Conservation (phyloP, 306 rosid genomes). For the Pterocarpus santalinus region DNA sequence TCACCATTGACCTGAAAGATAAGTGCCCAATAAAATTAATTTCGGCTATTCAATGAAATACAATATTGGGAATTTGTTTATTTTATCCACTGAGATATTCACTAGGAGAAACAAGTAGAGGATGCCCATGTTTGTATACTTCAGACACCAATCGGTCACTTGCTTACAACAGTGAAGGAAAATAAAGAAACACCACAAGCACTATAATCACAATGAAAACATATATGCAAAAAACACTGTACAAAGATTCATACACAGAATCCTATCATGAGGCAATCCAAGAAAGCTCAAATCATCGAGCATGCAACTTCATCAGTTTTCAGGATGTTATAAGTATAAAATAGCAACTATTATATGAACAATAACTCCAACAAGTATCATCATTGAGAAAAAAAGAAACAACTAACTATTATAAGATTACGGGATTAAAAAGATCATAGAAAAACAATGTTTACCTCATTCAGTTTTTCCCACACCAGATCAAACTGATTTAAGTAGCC, state of each 20-base stretch:
- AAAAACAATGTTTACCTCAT: constrained; percentile 70
- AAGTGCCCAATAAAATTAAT: constrained; percentile 24
- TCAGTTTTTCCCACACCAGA: constrained; percentile 98
- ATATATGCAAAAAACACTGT: background rate
- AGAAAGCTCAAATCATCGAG: constrained; percentile 36
- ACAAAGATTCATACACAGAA: constrained; percentile 13
- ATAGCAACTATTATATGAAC: constrained; percentile 10
- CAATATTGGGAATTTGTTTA: too few relatives aligned
- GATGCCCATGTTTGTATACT: background rate
- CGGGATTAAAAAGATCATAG: constrained; percentile 12
- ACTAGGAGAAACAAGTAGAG: too few relatives aligned
- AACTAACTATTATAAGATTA: background rate
- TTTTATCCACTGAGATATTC: too few relatives aligned
- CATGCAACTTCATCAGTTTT: background rate
- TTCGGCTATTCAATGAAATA: background rate
- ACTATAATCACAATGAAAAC: constrained; percentile 10
- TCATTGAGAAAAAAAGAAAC: constrained; percentile 1
- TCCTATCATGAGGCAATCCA: background rate
- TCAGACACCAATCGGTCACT: background rate
- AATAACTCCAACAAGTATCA: constrained; percentile 25
- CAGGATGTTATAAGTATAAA: constrained; percentile 31
- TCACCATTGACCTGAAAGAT: constrained; percentile 92
- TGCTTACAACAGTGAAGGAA: background rate
- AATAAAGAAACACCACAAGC: background rate
- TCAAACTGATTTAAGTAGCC: constrained; percentile 97